These are phyloP conservation scores for Botryotinia calthae DNA, from an alignment of 2,329 filamentous ascomycete genomes.

Conservation along the genomic window DNA sequence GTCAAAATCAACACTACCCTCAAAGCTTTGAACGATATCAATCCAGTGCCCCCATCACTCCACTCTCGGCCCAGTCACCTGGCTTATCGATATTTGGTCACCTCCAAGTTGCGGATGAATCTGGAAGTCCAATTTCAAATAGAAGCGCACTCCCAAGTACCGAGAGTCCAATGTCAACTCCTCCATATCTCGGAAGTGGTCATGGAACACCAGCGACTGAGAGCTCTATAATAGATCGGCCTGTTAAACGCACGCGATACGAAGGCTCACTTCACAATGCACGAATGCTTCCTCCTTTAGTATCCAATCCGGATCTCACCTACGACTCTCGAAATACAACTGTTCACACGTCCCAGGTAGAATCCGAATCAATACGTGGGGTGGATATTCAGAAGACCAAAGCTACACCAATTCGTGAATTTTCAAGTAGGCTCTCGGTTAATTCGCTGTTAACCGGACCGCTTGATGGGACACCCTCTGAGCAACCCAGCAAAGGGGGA, in stretches of 20 bases:
- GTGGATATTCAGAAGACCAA: not conserved
- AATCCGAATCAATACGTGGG: not conserved
- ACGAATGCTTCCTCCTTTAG: slow-evolving; percentile 15
- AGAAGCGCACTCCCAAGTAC: slow-evolving; percentile 22
- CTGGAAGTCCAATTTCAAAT: slow-evolving; percentile 29
- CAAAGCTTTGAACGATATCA: slow-evolving; percentile 33
- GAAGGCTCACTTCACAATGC: slow-evolving; percentile 4
- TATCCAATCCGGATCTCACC: not conserved
- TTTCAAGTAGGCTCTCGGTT: slow-evolving; percentile 58
- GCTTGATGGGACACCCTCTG: slow-evolving; percentile 32
- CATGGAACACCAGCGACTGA: slow-evolving; percentile 13
- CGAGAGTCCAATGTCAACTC: slow-evolving; percentile 26
- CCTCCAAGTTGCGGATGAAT: slow-evolving; percentile 21
- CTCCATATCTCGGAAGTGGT: slow-evolving; percentile 23
- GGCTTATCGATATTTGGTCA: slow-evolving; percentile 22
- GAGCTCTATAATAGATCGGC: slow-evolving; percentile 20
- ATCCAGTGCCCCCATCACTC: slow-evolving; percentile 21
- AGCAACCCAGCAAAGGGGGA: slow-evolving; percentile 17
- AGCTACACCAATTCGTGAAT: slow-evolving; percentile 26
- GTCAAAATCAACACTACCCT: slow-evolving; percentile 22
- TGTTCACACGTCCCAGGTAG: not conserved
- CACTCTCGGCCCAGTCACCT: slow-evolving; percentile 12
- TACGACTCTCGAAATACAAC: not conserved
- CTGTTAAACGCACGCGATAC: slow-evolving; percentile 31
- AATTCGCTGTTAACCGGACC: slow-evolving; percentile 60